These are phyloP conservation scores for Mortierella sp. DNA, from an alignment of 371 early-diverging fungal species.

Conservation along the genomic window DNA sequence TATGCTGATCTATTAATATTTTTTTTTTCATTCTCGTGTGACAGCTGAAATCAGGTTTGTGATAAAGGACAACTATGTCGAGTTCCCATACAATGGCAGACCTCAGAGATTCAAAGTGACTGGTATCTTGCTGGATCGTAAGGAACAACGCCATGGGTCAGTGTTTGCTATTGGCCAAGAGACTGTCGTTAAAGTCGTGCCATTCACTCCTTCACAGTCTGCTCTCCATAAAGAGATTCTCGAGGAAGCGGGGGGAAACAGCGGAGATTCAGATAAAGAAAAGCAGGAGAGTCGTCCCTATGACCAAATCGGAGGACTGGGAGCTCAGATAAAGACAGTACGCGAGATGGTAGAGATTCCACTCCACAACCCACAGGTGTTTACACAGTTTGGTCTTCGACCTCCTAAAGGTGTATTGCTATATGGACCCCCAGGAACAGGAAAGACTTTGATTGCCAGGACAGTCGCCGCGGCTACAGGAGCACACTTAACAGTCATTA, in stretches of 20 bases:
- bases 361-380: slow-evolving; percentile 80
- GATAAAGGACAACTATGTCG: slow-evolving; percentile 61
- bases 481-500: slow-evolving; percentile 87
- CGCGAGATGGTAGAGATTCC: slow-evolving; percentile 92
- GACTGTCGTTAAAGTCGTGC: slow-evolving; percentile 51
- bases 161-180: slow-evolving; percentile 52
- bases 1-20: background rate
- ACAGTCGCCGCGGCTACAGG: slow-evolving; percentile 90
- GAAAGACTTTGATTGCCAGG: slow-evolving; percentile 95
- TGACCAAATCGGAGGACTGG: slow-evolving; percentile 82
- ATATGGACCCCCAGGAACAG: slow-evolving; percentile 99
- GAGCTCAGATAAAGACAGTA: slow-evolving; percentile 75
- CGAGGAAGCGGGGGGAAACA: slow-evolving; percentile 15
- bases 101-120: slow-evolving; percentile 59
- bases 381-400: slow-evolving; percentile 78
- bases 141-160: slow-evolving; percentile 37
- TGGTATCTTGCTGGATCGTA: slow-evolving; percentile 42
- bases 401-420: slow-evolving; percentile 93
- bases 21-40: background rate
- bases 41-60: slow-evolving; percentile 69
- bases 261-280: background rate
- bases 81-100: slow-evolving; percentile 68
- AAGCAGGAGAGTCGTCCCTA: slow-evolving; percentile 47
- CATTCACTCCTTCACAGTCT: slow-evolving; percentile 45
- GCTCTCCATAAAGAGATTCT: slow-evolving; percentile 16